phyloP scores from a whole-genome alignment of 2,329 filamentous ascomycete genomes.

The Cercospora zeina region DNA sequence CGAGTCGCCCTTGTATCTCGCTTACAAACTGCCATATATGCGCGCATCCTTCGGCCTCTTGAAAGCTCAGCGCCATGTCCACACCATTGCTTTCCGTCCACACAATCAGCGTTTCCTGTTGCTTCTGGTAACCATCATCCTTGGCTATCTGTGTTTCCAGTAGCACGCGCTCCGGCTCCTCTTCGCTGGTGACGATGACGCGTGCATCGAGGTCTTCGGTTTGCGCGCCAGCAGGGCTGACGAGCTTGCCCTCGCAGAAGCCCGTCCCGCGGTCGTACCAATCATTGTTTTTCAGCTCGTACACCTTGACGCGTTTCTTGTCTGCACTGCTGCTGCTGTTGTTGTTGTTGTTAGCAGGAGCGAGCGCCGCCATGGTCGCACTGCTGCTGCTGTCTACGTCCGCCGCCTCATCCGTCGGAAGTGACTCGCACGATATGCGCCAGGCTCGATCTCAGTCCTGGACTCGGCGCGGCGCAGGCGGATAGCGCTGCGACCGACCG shows the following conservation, averaged over 20 bases:
- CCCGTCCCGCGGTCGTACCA: conserved; percentile 98
- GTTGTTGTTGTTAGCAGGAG: conserved; percentile 47
- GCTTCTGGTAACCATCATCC: conserved; percentile 96
- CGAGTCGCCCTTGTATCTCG: conserved; percentile 74
- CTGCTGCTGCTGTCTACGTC: conserved; percentile 26
- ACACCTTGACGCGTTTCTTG: conserved; percentile 85
- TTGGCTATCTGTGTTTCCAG: conserved; percentile 88
- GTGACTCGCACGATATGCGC: conserved; percentile 24
- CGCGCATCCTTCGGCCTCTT: conserved; percentile 91
- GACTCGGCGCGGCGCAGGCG: conserved; percentile 15
- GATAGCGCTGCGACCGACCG: conserved; percentile 16
- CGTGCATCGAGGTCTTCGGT: conserved; percentile 70
- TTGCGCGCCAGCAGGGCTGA: conserved; percentile 49
- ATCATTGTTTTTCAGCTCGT: conserved; percentile 97
- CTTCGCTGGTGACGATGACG: conserved; percentile 91
- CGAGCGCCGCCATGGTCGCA: conserved; percentile 34
- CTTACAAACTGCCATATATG: conserved; percentile 95
- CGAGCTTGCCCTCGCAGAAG: conserved; percentile 79
- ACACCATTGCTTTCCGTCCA: conserved; percentile 91
- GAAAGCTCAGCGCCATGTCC: conserved; percentile 97
- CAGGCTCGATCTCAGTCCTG: conserved; percentile 9
- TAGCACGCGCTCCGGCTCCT: conserved; percentile 77
- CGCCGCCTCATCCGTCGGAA: conserved; percentile 28
- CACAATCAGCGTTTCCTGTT: conserved; percentile 97
- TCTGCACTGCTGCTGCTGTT: conserved; percentile 41